Conservation (phyloP, 2,329 filamentous ascomycete species). For the Dendryphion nanum region DNA sequence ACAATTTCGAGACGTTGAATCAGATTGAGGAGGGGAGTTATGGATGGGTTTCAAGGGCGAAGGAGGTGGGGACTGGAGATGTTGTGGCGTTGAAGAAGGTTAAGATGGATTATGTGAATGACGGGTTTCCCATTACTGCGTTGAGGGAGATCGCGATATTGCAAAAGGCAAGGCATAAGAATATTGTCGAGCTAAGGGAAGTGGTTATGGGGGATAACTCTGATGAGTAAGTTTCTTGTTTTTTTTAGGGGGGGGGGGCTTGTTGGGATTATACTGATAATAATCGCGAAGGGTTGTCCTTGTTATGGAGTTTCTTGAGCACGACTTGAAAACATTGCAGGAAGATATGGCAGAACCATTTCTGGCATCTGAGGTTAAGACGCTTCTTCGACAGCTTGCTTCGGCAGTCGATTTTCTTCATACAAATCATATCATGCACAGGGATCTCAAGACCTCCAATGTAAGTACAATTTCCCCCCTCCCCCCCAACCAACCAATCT, state of each 20-base stretch:
- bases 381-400: constrained; percentile 77
- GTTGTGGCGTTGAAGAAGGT: constrained; percentile 91
- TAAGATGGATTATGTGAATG: constrained; percentile 73
- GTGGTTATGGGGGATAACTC: constrained; percentile 73
- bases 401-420: constrained; percentile 84
- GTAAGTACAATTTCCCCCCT: constrained; percentile 1
- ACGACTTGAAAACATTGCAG: constrained; percentile 90
- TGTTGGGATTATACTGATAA: too few relatives aligned
- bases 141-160: constrained; percentile 92
- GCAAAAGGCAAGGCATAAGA: constrained; percentile 73
- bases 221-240: constrained; percentile 51
- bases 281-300: constrained; percentile 66
- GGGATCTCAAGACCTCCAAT: constrained; percentile 40
- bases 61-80: constrained; percentile 68
- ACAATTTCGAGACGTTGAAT: constrained; percentile 89
- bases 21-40: constrained; percentile 98
- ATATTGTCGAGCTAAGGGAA: constrained; percentile 79
- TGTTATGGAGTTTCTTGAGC: constrained; percentile 96
- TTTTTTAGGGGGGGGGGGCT: too few relatives aligned
- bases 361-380: constrained; percentile 88
- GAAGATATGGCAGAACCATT: constrained; percentile 95
- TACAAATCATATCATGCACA: constrained; percentile 74
- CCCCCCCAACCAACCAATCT: not conserved
- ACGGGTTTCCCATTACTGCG: constrained; percentile 89
- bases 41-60: constrained; percentile 86